Evolutionary conservation across 305 asterid genomes (phyloP).

Genomic region (Fraxinus paxiana): DNA sequence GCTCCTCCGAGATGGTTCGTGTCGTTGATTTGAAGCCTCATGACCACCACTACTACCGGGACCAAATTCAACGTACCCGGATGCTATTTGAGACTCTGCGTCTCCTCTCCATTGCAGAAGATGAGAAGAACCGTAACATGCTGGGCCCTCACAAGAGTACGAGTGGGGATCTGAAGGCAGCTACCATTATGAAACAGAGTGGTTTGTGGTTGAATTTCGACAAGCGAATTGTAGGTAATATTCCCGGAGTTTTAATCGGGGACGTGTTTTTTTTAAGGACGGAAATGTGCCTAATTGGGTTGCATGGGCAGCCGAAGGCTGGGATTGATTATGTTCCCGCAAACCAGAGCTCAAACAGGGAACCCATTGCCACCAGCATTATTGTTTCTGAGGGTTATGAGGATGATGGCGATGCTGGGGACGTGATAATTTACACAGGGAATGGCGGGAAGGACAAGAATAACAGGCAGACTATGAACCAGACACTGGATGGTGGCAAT

Average conservation of each 20-base stretch:
- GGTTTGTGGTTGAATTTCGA: conserved; percentile 72
- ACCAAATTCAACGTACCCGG: conserved; percentile 33
- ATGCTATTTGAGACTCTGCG: conserved; percentile 40
- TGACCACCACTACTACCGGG: conserved; percentile 36
- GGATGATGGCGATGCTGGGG: conserved; percentile 56
- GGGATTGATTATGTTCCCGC: conserved; percentile 71
- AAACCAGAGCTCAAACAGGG: conserved; percentile 63
- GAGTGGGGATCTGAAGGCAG: conserved; percentile 62
- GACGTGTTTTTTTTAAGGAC: conserved; percentile 65
- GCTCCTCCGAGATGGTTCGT: conserved; percentile 44
- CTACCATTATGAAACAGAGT: conserved; percentile 49
- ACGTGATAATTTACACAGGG: conserved; percentile 67
- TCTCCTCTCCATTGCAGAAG: conserved; percentile 25
- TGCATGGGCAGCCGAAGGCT: conserved; percentile 78
- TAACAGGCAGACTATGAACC: conserved; percentile 53
- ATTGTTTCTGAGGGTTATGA: conserved; percentile 64
- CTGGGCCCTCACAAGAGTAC: conserved; percentile 21
- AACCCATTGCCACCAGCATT: conserved; percentile 80
- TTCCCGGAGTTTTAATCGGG: conserved; percentile 64
- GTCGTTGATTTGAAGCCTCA: conserved; percentile 49
- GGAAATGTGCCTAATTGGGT: conserved; percentile 70
- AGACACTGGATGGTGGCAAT: conserved; percentile 72
- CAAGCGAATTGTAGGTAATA: conserved; percentile 64
- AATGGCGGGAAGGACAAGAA: conserved; percentile 83
- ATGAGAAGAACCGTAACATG: conserved; percentile 18